Base-by-base conservation (phyloP, 2,329 filamentous ascomycete genomes). In the Curvularia lunata region DNA sequence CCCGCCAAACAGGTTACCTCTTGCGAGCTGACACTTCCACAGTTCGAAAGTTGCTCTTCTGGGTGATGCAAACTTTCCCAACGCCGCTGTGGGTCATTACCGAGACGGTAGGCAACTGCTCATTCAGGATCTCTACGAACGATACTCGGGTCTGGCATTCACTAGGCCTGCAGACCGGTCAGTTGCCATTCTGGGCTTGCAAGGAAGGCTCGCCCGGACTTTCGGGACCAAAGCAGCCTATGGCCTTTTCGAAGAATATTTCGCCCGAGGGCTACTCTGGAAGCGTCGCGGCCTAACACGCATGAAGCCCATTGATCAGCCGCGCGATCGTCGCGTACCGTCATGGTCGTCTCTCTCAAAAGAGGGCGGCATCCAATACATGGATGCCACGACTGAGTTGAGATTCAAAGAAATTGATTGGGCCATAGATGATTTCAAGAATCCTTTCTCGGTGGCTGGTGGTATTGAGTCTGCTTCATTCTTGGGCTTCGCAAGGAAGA, bases 181-280 rank as follows among this genome's bases (percentile, higher is more conserved):
- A 40, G 50, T 62, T 48, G 66, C 64, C 54, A 56, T 61, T 43
- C 61, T 52, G 30, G 63, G 58, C 4, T 56, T 69, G 45, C 56
- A 63, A 32, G 48, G 19, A 18, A 56, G 64, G 48, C 62, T 69
- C 45, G 40, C 54, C 28, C 13, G 42, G 4, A 50, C 54, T 16
- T 25, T 60, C 41, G 3, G n/a, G 4, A 61, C 49, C 34, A 18
- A 55, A 32, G 60, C 56, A 19, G 62, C 52, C 54, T 61, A 61
- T 46, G 59, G 64, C 23, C 59, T 61, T 46, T 62, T 66, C 19
- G 12, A 64, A 25, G 42, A 27, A 25, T 61, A 55, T 37, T 60
- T 66, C 27, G 59, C 63, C 40, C 56, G 62, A 32, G 57, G 58
- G 37, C 59, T 68, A n/a, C 54, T 67, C 3, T 69, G 63, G 64